Evolutionary conservation across 129 eudicot genomes (phyloP).

Genomic region (Artemisia tridentata): DNA sequence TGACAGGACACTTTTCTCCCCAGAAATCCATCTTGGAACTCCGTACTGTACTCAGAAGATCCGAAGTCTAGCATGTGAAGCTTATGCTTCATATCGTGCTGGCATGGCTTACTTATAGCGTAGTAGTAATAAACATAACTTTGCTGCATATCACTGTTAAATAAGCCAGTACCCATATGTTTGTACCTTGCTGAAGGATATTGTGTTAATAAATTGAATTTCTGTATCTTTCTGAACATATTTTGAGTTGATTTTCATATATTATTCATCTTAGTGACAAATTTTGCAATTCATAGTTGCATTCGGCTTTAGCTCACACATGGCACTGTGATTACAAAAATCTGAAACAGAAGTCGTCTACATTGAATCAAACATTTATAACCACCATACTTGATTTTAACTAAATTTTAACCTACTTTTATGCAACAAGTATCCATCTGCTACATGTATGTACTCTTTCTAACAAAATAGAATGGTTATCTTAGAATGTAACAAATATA

Average conservation of each 20-base stretch:
- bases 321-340: not conserved
- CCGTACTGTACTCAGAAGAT: constrained; percentile 55
- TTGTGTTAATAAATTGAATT: not conserved
- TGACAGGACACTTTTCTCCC: constrained; percentile 86
- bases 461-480: too few relatives aligned
- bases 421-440: too few relatives aligned
- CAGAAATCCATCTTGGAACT: constrained; percentile 70
- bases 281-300: not conserved
- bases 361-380: too few relatives aligned
- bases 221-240: not conserved
- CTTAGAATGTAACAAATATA: too few relatives aligned
- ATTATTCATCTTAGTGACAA: not conserved
- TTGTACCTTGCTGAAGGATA: constrained; percentile 9
- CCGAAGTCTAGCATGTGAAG: constrained; percentile 66
- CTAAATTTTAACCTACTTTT: too few relatives aligned
- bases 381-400: too few relatives aligned
- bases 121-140: constrained; percentile 1
- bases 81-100: not conserved
- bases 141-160: constrained; percentile 6
- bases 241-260: not conserved
- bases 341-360: not conserved
- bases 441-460: too few relatives aligned
- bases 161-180: constrained; percentile 18
- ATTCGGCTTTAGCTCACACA: not conserved
- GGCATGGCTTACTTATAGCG: constrained; percentile 1